phyloP scores from a whole-genome alignment of 495 filamentous ascomycete genomes.

The Aspergillus olivimuriae region DNA sequence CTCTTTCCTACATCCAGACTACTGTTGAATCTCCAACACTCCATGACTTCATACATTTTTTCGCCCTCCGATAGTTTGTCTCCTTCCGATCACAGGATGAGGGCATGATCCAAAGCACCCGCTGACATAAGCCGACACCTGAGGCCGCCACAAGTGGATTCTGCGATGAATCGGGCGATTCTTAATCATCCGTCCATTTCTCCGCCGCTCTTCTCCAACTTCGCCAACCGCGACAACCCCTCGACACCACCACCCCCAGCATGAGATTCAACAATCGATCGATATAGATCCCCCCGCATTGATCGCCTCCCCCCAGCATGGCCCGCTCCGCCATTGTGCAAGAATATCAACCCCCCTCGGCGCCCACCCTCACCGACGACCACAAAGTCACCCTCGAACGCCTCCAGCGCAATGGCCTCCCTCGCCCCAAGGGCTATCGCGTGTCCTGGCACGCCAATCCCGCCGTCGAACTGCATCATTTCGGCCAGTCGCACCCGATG shows the following conservation, averaged over 20 bases:
- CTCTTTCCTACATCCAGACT: too few species aligned
- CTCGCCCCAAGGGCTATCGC: slow-evolving; percentile 71
- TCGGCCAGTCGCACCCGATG: slow-evolving; percentile 94
- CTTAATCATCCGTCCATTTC: slow-evolving; percentile 2
- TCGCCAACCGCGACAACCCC: slow-evolving; percentile 1
- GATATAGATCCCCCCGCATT: background rate
- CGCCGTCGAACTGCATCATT: slow-evolving; percentile 93
- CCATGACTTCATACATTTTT: too few species aligned
- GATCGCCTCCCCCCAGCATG: slow-evolving; percentile 18
- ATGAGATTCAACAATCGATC: background rate
- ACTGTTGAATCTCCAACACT: too few species aligned
- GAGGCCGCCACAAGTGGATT: too few species aligned
- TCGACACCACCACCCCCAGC: background rate
- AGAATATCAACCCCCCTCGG: slow-evolving; percentile 56
- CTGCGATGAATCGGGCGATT: too few species aligned
- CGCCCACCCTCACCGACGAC: slow-evolving; percentile 57
- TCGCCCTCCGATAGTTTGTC: too few species aligned
- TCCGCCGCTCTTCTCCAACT: background rate
- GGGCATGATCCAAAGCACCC: too few species aligned
- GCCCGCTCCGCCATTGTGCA: slow-evolving; percentile 56
- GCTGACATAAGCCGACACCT: too few species aligned
- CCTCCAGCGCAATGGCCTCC: slow-evolving; percentile 61
- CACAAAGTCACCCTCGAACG: slow-evolving; percentile 60
- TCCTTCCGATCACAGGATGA: too few species aligned
- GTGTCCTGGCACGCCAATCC: slow-evolving; percentile 98